Base-by-base conservation (phyloP, 2,329 filamentous ascomycete genomes). In the Trichophyton schoenleinii region DNA sequence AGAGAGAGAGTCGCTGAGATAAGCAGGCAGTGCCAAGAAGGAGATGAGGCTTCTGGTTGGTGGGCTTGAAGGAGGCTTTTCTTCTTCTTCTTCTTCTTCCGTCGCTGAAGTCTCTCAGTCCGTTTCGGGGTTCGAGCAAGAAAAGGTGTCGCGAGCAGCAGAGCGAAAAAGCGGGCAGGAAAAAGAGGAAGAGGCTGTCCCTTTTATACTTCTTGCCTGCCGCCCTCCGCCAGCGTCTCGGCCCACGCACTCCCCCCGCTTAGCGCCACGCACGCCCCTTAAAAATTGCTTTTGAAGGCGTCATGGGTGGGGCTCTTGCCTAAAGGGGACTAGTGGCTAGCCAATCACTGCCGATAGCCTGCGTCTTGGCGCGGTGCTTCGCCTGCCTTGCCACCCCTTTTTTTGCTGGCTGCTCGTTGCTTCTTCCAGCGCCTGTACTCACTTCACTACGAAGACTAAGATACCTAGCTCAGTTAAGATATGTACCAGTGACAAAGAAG, bases 121-220 rank as follows among this genome's bases (percentile, higher is more conserved):
- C 41, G 2, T 44, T 44, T 44, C 41, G 41, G 34, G 34, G 34
- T 36, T 36, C 34, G 11, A 36, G 34, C 34, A 36, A 36, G 34
- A 36, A 36, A 61, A 22, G 22, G 42, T 48, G 36, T 25, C 38
- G 46, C 22, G 18, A 52, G 22, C 9, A 31, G 15, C 22, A 25
- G 15, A 36, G 20, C 11, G 28, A 60, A 59, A 38, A 61, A 61
- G 36, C 60, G 60, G 62, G 63, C 58, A 63, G 53, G 53, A 59
- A 34, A 61, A 59, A 38, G 63, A 60, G 64, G 63, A 62, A 58
- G 60, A 34, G 58, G 62, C 62, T 44, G 57, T 55, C 60, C 53
- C 61, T 66, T 66, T 63, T 66, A 66, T 66, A 66, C 61, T 55
- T 58, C 18, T 49, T 59, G 62, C 53, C 65, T 44, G 58, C 44